phyloP scores from a whole-genome alignment of 1,139 yeast genomes.

The Cylindricascospora bacillispora region DNA sequence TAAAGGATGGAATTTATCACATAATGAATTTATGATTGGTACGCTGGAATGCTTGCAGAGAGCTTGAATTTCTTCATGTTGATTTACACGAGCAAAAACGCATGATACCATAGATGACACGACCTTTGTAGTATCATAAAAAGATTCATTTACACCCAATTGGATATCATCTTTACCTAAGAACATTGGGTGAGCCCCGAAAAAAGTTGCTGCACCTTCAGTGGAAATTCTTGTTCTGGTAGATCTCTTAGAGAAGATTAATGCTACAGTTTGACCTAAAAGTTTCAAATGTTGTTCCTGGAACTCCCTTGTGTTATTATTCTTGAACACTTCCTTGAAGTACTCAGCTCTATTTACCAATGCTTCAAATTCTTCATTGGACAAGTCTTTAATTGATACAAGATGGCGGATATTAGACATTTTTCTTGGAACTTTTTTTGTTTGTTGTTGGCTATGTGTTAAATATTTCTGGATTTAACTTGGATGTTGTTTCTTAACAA shows the following conservation, averaged over 20 bases:
- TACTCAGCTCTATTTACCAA: constrained; percentile 56
- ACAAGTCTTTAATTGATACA: constrained; percentile 63
- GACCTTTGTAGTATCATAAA: constrained; percentile 78
- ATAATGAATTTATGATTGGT: constrained; percentile 85
- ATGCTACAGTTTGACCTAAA: constrained; percentile 69
- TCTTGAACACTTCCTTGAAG: constrained; percentile 45
- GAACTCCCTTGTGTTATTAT: constrained; percentile 33
- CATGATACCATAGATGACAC: constrained; percentile 92
- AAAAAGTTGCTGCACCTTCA: constrained; percentile 87
- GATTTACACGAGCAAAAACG: constrained; percentile 88
- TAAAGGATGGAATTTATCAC: constrained; percentile 87
- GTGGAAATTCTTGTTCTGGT: constrained; percentile 90
- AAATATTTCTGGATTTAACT: too few species aligned
- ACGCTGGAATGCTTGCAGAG: constrained; percentile 66
- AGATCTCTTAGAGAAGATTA: constrained; percentile 79
- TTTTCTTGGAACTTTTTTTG: constrained; percentile 3
- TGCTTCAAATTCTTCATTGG: constrained; percentile 52
- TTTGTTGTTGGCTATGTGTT: too few species aligned
- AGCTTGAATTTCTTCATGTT: constrained; percentile 69
- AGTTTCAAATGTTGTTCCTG: constrained; percentile 43
- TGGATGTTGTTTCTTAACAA: too few species aligned
- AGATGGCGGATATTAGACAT: constrained; percentile 42
- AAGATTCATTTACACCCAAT: constrained; percentile 83
- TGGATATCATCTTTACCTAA: constrained; percentile 94
- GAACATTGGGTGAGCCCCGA: constrained; percentile 95